These are phyloP conservation scores for Dendrobium officinale DNA, from an alignment of 106 monocot genomes.

Conservation along the genomic window DNA sequence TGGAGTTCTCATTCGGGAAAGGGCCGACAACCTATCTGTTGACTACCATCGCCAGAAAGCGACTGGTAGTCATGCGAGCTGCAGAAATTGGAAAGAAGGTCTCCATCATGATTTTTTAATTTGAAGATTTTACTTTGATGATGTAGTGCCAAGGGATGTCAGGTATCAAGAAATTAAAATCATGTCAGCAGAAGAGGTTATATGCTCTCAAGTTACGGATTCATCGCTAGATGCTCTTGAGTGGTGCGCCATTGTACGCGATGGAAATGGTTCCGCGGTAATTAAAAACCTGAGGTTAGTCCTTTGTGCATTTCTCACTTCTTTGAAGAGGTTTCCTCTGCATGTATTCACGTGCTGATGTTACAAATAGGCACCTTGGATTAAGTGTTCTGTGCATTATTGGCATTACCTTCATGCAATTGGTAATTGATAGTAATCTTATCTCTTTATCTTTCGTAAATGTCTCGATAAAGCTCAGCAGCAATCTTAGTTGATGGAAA, in stretches of 20 bases:
- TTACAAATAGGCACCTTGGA: neutral
- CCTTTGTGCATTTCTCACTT: neutral
- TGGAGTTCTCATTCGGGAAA: neutral
- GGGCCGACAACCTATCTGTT: neutral
- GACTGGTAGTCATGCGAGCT: neutral
- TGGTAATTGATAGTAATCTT: neutral
- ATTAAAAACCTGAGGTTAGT: slow-evolving; percentile 66
- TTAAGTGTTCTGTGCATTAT: neutral
- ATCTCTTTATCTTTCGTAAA: neutral
- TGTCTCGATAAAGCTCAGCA: slow-evolving; percentile 32
- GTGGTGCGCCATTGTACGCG: slow-evolving; percentile 57
- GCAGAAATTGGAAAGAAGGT: neutral
- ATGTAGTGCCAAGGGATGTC: slow-evolving; percentile 53
- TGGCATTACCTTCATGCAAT: neutral
- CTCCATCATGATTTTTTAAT: neutral
- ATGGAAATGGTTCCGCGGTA: slow-evolving; percentile 25
- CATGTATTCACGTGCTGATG: neutral
- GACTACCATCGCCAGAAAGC: neutral
- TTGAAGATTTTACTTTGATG: neutral
- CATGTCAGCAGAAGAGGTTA: slow-evolving; percentile 22
- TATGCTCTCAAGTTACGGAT: slow-evolving; percentile 28
- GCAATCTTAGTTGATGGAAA: slow-evolving; percentile 60
- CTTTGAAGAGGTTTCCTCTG: neutral
- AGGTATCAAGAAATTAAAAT: slow-evolving; percentile 44
- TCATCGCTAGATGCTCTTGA: slow-evolving; percentile 24